Evolutionary conservation across 768 basidiomycete genomes (phyloP).

Genomic region (Hericium rajendrae): DNA sequence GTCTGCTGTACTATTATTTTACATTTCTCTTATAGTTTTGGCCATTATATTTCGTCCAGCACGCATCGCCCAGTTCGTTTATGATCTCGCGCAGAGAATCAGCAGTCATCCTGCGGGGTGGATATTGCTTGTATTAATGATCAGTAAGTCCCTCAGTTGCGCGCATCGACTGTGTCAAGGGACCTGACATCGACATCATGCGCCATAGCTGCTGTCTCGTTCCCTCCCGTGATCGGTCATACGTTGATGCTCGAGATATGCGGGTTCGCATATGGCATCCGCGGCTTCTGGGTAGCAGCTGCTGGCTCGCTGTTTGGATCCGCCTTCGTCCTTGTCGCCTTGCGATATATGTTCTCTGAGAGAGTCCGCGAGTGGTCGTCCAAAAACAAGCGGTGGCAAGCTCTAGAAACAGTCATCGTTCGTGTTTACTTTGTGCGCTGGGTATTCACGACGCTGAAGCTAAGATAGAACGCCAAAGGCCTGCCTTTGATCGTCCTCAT

Average conservation of each 20-base stretch:
- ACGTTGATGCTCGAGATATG: slow-evolving; percentile 56
- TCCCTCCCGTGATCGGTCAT: slow-evolving; percentile 59
- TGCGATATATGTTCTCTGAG: slow-evolving; percentile 49
- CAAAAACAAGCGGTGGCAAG: slow-evolving; percentile 66
- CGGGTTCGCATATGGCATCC: slow-evolving; percentile 79
- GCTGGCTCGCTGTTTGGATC: slow-evolving; percentile 55
- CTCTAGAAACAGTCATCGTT: slow-evolving; percentile 67
- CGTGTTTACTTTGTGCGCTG: slow-evolving; percentile 17
- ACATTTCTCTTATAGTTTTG: slow-evolving; percentile 31
- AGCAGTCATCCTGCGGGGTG: slow-evolving; percentile 53
- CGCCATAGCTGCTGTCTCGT: slow-evolving; percentile 35
- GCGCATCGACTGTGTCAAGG: neutral
- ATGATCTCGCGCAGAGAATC: slow-evolving; percentile 56
- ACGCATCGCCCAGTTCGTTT: slow-evolving; percentile 58
- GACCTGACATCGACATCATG: neutral
- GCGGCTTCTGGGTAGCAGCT: slow-evolving; percentile 60
- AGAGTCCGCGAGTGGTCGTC: slow-evolving; percentile 51
- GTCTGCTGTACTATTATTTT: slow-evolving; percentile 49
- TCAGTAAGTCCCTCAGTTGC: slow-evolving; percentile 34
- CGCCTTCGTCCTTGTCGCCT: slow-evolving; percentile 45
- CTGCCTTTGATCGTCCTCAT: slow-evolving; percentile 76
- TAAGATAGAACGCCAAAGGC: slow-evolving; percentile 55
- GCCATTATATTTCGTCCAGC: slow-evolving; percentile 49
- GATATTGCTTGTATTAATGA: slow-evolving; percentile 39
- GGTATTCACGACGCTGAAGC: neutral